Evolutionary conservation across 495 filamentous ascomycete genomes (phyloP).

Genomic region (Daldinia vernicosa): DNA sequence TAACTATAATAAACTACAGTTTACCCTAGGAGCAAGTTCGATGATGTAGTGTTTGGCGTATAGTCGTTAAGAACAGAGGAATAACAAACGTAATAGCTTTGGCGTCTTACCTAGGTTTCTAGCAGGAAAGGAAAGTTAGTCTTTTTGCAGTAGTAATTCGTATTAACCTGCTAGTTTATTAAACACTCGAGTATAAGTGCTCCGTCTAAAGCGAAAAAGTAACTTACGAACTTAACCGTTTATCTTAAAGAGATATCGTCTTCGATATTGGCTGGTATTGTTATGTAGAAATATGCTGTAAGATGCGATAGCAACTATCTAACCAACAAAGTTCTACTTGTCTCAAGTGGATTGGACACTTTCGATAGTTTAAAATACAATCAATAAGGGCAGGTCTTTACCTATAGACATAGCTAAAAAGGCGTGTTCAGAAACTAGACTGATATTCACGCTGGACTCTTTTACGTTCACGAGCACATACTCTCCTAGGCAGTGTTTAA

Average conservation of each 20-base stretch:
- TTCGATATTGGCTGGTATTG: background rate
- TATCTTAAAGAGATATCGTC: background rate
- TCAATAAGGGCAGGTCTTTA: background rate
- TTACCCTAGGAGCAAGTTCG: background rate
- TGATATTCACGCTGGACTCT: background rate
- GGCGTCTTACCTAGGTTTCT: background rate
- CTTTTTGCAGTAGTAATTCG: background rate
- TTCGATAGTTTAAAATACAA: background rate
- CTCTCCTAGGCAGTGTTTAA: background rate
- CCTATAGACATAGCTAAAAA: background rate
- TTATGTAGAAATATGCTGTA: background rate
- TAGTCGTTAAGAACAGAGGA: background rate
- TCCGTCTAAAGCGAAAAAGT: background rate
- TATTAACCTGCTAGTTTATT: no score
- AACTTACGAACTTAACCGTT: background rate
- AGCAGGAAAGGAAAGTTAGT: background rate
- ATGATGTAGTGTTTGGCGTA: background rate
- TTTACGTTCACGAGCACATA: background rate
- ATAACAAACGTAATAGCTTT: background rate
- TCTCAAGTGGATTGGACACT: background rate
- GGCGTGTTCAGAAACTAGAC: background rate
- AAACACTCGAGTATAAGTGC: background rate
- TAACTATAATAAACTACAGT: background rate
- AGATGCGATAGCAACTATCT: background rate
- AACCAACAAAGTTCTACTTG: background rate